A percentile compares a stretch with the other conserved stretches of the same genome.
Conservation (phyloP, 257 asterid genomes). For the Mitragyna speciosa region DNA sequence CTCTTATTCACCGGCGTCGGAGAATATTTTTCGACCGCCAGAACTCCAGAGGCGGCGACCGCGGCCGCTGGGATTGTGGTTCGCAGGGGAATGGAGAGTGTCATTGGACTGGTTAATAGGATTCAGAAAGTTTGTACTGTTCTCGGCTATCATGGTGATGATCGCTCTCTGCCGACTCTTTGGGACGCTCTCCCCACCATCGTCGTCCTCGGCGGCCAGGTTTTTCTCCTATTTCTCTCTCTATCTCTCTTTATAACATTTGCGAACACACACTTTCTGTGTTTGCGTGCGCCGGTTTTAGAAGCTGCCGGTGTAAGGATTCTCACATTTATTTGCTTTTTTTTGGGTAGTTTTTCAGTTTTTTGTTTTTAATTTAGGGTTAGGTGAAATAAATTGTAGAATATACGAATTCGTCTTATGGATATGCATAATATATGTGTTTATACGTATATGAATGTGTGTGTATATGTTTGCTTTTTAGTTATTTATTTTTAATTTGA, state of each 20-base stretch:
- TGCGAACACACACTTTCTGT: neutral
- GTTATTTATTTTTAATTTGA: neutral
- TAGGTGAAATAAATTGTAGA: neutral
- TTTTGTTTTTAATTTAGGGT: neutral
- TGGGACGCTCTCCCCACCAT: conserved; percentile 50
- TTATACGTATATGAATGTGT: neutral
- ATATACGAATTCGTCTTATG: neutral
- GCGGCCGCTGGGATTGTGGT: conserved; percentile 1
- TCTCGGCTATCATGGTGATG: conserved; percentile 41
- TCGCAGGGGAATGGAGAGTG: conserved; percentile 26
- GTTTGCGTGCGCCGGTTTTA: neutral
- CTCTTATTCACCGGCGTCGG: conserved; percentile 3
- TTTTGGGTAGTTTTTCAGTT: neutral
- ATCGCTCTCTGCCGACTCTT: conserved; percentile 40
- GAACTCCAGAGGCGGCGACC: neutral
- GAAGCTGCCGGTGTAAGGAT: neutral
- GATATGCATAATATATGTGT: conserved; percentile 2
- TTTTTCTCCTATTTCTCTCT: neutral
- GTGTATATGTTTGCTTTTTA: neutral
- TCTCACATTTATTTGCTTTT: neutral
- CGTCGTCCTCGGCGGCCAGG: conserved; percentile 53
- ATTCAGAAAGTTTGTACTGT: conserved; percentile 41
- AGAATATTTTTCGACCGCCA: neutral
- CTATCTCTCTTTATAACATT: no score
- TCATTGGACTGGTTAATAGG: conserved; percentile 37